Conservation (phyloP, 2,329 filamentous ascomycete genomes). For the Zymoseptoria ardabiliae region DNA sequence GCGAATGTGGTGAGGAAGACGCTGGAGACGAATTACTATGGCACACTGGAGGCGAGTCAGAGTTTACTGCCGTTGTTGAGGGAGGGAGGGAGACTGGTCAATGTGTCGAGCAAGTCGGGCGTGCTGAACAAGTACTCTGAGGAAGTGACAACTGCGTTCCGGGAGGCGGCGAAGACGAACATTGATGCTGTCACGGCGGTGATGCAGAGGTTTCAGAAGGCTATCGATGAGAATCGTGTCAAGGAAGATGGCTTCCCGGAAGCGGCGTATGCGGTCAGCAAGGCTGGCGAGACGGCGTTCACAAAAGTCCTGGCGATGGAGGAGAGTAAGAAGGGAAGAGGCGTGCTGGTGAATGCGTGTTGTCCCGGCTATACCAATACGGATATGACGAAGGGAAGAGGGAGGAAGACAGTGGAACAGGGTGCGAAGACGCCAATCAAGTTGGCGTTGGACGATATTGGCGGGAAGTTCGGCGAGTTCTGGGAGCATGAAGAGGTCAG, state of each 20-base stretch:
- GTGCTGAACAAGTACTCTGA: constrained; percentile 42
- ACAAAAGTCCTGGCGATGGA: constrained; percentile 30
- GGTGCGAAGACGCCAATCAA: constrained; percentile 31
- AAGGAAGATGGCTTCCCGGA: constrained; percentile 44
- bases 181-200: constrained; percentile 38
- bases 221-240: constrained; percentile 39
- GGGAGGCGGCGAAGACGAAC: constrained; percentile 20
- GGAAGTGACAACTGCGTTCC: constrained; percentile 38
- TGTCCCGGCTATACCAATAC: constrained; percentile 33
- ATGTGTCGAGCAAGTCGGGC: constrained; percentile 42
- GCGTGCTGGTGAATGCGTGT: constrained; percentile 29
- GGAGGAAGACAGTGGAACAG: constrained; percentile 30
- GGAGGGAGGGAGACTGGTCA: constrained; percentile 41
- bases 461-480: constrained; percentile 27
- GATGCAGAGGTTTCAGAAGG: constrained; percentile 44
- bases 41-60: constrained; percentile 41
- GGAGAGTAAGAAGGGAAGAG: constrained; percentile 19
- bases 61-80: constrained; percentile 42
- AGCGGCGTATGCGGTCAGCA: constrained; percentile 42
- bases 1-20: constrained; percentile 43
- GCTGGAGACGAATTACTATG: constrained; percentile 47
- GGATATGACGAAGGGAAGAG: constrained; percentile 32
- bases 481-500: constrained; percentile 30
- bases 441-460: constrained; percentile 29
- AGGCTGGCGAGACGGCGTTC: constrained; percentile 30